These are phyloP conservation scores for Mortierella sp. DNA, from an alignment of 371 early-diverging fungal species.

Conservation along the genomic window DNA sequence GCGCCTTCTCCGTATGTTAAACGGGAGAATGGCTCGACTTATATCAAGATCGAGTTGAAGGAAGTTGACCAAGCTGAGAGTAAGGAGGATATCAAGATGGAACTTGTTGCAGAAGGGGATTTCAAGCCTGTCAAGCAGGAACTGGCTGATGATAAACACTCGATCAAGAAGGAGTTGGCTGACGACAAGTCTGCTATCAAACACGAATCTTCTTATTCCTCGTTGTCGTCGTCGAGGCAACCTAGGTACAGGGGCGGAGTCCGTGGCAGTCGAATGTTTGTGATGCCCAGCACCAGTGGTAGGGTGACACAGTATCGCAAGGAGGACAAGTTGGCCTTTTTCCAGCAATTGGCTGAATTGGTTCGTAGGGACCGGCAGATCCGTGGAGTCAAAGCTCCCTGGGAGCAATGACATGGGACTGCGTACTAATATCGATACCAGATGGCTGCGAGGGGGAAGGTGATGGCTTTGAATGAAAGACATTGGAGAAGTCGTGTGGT, in stretches of 20 bases:
- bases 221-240: conserved; percentile 4
- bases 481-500: neutral
- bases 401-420: conserved; percentile 5
- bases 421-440: neutral
- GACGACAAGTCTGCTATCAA: neutral
- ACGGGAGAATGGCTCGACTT: conserved; percentile 7
- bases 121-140: conserved; percentile 1
- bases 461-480: neutral
- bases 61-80: neutral
- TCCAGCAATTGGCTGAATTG: conserved; percentile 58
- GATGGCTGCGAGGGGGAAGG: neutral
- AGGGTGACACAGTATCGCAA: conserved; percentile 73
- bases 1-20: conserved; percentile 26
- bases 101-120: conserved; percentile 2
- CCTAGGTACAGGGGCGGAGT: conserved; percentile 22
- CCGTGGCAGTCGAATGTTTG: conserved; percentile 68
- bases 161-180: neutral
- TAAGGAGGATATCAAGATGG: conserved; percentile 9
- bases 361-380: conserved; percentile 44
- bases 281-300: conserved; percentile 85
- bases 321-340: conserved; percentile 68
- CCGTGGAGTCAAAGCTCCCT: conserved; percentile 37
- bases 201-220: neutral
- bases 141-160: neutral
- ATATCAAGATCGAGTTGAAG: conserved; percentile 14